phyloP scores from a whole-genome alignment of 768 basidiomycete species.

The Punctularia strigosozonata region DNA sequence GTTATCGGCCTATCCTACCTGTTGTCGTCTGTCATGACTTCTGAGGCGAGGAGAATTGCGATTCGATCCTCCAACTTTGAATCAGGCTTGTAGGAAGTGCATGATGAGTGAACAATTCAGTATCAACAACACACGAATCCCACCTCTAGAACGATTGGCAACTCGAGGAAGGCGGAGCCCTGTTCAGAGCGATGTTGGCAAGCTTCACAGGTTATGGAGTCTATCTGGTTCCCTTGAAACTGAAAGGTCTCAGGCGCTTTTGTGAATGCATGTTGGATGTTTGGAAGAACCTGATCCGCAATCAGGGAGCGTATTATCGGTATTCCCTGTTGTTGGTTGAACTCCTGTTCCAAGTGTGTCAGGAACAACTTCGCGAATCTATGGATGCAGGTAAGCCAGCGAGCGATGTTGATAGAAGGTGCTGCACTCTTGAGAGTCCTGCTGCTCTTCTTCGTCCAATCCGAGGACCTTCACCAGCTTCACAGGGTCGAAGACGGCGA shows the following conservation, averaged over 20 bases:
- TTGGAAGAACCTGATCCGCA: slow-evolving; percentile 48
- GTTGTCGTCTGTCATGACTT: slow-evolving; percentile 74
- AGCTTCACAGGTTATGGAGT: slow-evolving; percentile 64
- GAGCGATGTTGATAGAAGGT: slow-evolving; percentile 2
- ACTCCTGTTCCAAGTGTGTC: slow-evolving; percentile 78
- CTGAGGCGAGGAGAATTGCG: slow-evolving; percentile 49
- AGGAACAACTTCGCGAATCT: slow-evolving; percentile 96
- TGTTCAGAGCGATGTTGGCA: slow-evolving; percentile 65
- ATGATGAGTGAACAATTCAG: neutral
- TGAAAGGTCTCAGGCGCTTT: slow-evolving; percentile 17
- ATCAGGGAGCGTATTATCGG: slow-evolving; percentile 58
- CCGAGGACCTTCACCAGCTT: slow-evolving; percentile 79
- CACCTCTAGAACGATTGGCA: slow-evolving; percentile 80
- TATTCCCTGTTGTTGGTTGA: slow-evolving; percentile 64
- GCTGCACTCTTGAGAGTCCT: slow-evolving; percentile 90
- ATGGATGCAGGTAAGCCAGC: slow-evolving; percentile 4
- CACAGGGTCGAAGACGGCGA: slow-evolving; percentile 68
- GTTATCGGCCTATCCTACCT: slow-evolving; percentile 34
- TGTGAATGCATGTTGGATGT: neutral
- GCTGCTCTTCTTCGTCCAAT: slow-evolving; percentile 76
- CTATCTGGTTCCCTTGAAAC: slow-evolving; percentile 83
- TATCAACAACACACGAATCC: slow-evolving; percentile 4
- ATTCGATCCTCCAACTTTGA: slow-evolving; percentile 67
- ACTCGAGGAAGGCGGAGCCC: slow-evolving; percentile 66
- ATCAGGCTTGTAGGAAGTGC: slow-evolving; percentile 36